phyloP scores from a whole-genome alignment of 108 stramenopile species.

The Schizochytrium sp. region DNA sequence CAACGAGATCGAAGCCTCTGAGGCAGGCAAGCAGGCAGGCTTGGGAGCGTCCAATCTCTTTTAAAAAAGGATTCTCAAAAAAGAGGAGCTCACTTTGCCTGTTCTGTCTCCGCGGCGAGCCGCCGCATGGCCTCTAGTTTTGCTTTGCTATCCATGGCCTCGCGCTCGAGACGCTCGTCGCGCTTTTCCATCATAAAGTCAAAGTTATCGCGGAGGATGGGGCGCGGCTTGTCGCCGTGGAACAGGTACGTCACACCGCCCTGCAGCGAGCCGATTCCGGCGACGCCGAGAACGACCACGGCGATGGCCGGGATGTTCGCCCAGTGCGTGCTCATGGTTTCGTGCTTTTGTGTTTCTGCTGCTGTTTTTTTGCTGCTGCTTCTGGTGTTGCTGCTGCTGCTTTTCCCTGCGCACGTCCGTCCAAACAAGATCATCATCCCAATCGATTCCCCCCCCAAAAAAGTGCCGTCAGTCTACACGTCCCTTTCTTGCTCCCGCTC shows the following conservation, averaged over 20 bases:
- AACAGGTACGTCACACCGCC: not conserved
- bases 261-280: not conserved
- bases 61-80: no score
- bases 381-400: not conserved
- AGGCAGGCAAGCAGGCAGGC: not conserved
- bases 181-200: not conserved
- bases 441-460: no score
- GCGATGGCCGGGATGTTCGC: not conserved
- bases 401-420: not conserved
- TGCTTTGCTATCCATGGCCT: not conserved
- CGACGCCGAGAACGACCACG: not conserved
- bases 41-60: no score
- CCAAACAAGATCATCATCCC: no score
- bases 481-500: no score
- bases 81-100: not conserved
- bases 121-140: no score
- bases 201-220: not conserved
- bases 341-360: not conserved
- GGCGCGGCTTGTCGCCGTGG: slow-evolving; percentile 14
- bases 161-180: not conserved
- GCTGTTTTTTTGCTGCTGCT: not conserved
- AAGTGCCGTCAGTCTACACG: no score
- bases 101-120: not conserved
- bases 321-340: not conserved
- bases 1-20: not conserved